Conservation (phyloP, 352 stramenopile genomes). For the Phytopythium ostracodes region DNA sequence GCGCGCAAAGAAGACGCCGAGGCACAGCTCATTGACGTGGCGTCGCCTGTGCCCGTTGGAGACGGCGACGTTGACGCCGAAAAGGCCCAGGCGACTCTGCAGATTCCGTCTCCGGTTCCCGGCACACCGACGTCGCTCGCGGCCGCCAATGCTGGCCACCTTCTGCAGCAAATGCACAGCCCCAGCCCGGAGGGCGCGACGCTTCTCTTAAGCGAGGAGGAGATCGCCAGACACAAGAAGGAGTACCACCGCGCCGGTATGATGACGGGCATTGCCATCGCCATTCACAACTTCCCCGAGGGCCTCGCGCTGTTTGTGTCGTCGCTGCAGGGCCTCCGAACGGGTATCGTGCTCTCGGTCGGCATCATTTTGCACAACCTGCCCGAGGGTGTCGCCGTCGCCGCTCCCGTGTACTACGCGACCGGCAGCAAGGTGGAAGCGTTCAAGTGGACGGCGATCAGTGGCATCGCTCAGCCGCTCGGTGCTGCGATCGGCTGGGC, state of each 20-base stretch:
- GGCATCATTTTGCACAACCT: conserved; percentile 98
- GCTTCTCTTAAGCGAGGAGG: conserved; percentile 15
- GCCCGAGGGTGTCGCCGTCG: conserved; percentile 94
- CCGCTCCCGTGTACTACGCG: conserved; percentile 95
- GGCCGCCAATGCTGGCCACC: conserved; percentile 15
- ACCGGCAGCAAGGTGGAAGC: conserved; percentile 90
- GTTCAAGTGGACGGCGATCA: conserved; percentile 91
- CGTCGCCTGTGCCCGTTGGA: conserved; percentile 9
- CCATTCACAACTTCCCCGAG: conserved; percentile 90
- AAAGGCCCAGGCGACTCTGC: conserved; percentile 14
- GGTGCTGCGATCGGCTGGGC: conserved; percentile 80
- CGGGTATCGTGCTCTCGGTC: conserved; percentile 91
- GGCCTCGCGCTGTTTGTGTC: conserved; percentile 95
- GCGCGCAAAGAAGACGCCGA: conserved; percentile 9
- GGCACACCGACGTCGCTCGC: conserved; percentile 23
- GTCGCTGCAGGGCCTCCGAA: conserved; percentile 84
- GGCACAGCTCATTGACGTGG: conserved; percentile 8
- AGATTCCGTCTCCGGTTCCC: conserved; percentile 15
- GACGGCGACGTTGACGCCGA: conserved; percentile 9
- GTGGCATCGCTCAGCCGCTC: conserved; percentile 90
- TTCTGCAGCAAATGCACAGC: conserved; percentile 16
- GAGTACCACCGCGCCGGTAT: conserved; percentile 84
- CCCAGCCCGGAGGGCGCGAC: conserved; percentile 16
- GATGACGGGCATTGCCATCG: conserved; percentile 86
- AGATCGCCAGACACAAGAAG: conserved; percentile 80